Percentiles rank a stretch among this genome's conserved stretches.
phyloP scores from a whole-genome alignment of 192 early-diverging fungal genomes.

The Linnemannia schmuckeri region DNA sequence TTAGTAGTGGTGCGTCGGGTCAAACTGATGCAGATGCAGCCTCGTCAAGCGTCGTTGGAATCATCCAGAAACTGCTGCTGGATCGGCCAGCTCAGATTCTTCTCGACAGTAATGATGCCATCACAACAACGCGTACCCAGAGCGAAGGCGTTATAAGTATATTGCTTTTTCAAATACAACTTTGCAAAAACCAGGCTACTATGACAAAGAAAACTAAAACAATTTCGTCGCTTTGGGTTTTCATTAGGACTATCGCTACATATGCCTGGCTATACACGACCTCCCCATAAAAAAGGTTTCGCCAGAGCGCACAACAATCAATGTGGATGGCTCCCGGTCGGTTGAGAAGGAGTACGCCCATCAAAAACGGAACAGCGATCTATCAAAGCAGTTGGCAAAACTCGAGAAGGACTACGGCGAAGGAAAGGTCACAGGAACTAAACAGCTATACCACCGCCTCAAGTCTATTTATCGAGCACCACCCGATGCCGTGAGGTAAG shows the following conservation, averaged over 20 bases:
- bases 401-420: neutral
- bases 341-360: conserved; percentile 2
- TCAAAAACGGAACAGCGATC: neutral
- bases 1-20: too few relatives aligned
- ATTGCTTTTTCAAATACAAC: neutral
- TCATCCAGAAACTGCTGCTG: neutral
- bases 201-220: neutral
- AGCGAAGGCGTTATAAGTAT: neutral
- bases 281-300: neutral
- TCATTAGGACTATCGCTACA: neutral
- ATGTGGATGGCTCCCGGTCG: neutral
- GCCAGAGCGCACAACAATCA: neutral
- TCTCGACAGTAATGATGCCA: neutral
- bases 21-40: too few relatives aligned
- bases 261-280: neutral
- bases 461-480: conserved; percentile 8
- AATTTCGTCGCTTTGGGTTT: neutral
- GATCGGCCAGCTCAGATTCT: neutral
- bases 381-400: neutral
- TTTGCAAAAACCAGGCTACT: neutral
- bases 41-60: neutral
- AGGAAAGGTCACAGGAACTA: neutral
- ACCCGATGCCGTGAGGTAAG: neutral
- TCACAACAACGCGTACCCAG: neutral
- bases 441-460: conserved; percentile 6